These are phyloP conservation scores for Petunia axillaris DNA, from an alignment of 257 asterid species.

Conservation along the genomic window DNA sequence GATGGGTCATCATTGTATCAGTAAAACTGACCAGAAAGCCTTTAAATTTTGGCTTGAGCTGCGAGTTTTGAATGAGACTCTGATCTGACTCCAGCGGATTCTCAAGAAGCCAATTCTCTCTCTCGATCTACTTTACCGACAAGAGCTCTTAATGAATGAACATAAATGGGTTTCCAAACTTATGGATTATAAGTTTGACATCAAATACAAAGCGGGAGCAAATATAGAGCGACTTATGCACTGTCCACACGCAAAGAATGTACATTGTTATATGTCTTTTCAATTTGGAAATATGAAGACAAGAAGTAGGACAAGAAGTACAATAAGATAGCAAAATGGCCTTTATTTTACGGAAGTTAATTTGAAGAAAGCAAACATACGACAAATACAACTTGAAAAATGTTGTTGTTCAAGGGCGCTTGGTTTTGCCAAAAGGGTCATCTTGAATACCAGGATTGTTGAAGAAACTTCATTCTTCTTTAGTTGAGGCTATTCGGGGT, in stretches of 20 bases:
- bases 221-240: background rate
- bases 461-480: background rate
- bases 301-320: background rate
- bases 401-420: background rate
- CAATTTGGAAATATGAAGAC: background rate
- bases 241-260: background rate
- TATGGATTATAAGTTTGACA: background rate
- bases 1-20: background rate
- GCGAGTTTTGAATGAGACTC: background rate
- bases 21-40: background rate
- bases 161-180: background rate
- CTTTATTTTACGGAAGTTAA: background rate
- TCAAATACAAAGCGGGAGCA: background rate
- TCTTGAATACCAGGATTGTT: background rate
- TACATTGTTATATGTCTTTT: background rate
- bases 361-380: background rate
- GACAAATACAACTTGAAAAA: slow-evolving; percentile 10
- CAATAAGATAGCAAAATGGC: background rate
- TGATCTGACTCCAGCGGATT: too few species aligned
- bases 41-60: background rate
- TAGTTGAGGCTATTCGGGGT: background rate
- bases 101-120: too few species aligned
- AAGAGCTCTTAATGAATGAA: background rate
- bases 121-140: too few species aligned
- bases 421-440: background rate